A percentile compares a stretch with the other conserved stretches of the same genome.
phyloP scores from a whole-genome alignment of 2,329 filamentous ascomycete genomes.

The Dactylellina parvicollis region DNA sequence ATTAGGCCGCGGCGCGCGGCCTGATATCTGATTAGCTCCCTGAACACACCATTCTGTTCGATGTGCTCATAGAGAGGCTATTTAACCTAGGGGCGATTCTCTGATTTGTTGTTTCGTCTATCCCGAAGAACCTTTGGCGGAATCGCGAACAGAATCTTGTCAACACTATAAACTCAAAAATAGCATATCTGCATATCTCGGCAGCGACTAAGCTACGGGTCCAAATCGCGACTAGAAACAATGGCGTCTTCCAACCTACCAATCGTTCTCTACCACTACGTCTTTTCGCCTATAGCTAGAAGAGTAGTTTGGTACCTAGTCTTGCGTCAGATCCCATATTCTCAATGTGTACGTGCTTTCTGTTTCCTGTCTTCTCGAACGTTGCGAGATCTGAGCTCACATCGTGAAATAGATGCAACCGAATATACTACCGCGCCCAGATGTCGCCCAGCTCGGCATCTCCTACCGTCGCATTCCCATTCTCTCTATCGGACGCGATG shows the following conservation, averaged over 20 bases:
- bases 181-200: no score
- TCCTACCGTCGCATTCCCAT: constrained; percentile 76
- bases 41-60: neutral
- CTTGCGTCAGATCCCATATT: constrained; percentile 72
- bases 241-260: constrained; percentile 24
- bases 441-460: constrained; percentile 71
- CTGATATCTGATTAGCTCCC: neutral
- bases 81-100: constrained; percentile 1
- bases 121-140: no score
- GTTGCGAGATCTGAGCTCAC: no score
- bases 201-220: neutral
- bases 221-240: neutral
- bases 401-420: constrained; percentile 76
- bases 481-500: constrained; percentile 72
- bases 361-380: no score
- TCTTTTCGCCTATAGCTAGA: constrained; percentile 72
- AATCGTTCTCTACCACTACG: constrained; percentile 74
- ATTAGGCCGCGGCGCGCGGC: constrained; percentile 10
- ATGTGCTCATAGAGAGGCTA: no score
- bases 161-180: no score
- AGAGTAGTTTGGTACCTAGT: constrained; percentile 74
- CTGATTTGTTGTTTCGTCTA: neutral
- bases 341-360: constrained; percentile 71
- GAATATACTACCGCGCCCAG: constrained; percentile 72
- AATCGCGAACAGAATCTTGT: no score